Conservation (phyloP, 2,329 filamentous ascomycete species). For the Fusarium odoratissimum region DNA sequence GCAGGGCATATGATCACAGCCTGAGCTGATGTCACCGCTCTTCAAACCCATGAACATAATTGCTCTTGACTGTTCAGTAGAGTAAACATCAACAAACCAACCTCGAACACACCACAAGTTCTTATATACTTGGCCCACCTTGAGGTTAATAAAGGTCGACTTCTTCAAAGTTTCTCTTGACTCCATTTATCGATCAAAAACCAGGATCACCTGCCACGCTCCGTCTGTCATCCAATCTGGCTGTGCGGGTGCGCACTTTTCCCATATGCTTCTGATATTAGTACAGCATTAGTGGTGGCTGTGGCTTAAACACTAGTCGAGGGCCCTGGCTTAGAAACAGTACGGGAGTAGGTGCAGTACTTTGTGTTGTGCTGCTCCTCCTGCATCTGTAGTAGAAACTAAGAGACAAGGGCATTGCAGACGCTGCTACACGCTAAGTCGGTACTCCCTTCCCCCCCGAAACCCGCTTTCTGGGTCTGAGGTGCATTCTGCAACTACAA, state of each 20-base stretch:
- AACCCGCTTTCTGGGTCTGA: slow-evolving; percentile 40
- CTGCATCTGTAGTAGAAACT: background rate
- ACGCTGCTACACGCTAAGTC: slow-evolving; percentile 34
- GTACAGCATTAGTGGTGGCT: background rate
- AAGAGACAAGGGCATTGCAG: slow-evolving; percentile 24
- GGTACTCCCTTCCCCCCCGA: slow-evolving; percentile 20
- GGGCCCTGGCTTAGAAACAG: slow-evolving; percentile 4
- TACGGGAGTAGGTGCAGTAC: background rate
- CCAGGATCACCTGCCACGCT: slow-evolving; percentile 27
- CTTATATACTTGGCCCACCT: slow-evolving; percentile 17
- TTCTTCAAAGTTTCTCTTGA: background rate
- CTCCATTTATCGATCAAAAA: slow-evolving; percentile 8
- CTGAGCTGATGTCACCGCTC: slow-evolving; percentile 23
- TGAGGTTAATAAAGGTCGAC: background rate
- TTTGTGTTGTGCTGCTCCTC: slow-evolving; percentile 5
- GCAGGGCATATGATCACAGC: slow-evolving; percentile 17
- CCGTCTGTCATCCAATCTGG: background rate
- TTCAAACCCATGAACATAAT: background rate
- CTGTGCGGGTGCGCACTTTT: slow-evolving; percentile 2
- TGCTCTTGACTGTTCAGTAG: background rate
- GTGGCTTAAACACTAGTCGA: slow-evolving; percentile 32
- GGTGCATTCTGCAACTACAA: slow-evolving; percentile 28
- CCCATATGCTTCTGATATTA: background rate
- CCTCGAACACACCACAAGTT: slow-evolving; percentile 17
- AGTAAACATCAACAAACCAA: slow-evolving; percentile 35